Conservation (phyloP, 768 basidiomycete genomes). For the Cystoderma amianthinum region DNA sequence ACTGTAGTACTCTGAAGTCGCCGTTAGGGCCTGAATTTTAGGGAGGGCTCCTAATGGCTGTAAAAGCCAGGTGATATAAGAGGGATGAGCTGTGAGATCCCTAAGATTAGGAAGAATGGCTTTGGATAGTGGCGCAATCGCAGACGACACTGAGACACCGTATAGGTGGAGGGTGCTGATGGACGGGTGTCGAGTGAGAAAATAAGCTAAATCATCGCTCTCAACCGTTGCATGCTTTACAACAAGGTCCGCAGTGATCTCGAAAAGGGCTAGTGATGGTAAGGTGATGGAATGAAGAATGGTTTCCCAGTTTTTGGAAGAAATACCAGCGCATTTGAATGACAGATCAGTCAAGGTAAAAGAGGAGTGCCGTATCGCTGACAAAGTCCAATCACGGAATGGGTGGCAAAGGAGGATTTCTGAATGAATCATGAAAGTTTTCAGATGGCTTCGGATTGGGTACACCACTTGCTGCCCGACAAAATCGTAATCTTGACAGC, state of each 20-base stretch:
- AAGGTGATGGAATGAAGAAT: not conserved
- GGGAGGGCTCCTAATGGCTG: not conserved
- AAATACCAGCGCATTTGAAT: not conserved
- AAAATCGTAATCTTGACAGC: too few relatives aligned
- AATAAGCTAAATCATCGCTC: not conserved
- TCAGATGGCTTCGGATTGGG: too few relatives aligned
- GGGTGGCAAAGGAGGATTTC: too few relatives aligned
- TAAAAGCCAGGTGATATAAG: too few relatives aligned
- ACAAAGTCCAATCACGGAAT: too few relatives aligned
- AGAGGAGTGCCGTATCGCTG: not conserved
- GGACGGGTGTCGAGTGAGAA: not conserved
- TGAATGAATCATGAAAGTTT: too few relatives aligned
- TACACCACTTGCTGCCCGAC: too few relatives aligned
- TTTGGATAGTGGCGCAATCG: not conserved
- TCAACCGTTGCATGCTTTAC: not conserved
- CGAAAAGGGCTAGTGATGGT: not conserved
- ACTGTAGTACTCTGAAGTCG: not conserved
- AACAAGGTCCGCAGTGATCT: not conserved
- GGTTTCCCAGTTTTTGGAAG: not conserved
- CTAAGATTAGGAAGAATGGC: too few relatives aligned
- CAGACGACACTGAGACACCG: not conserved
- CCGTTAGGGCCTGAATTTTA: not conserved
- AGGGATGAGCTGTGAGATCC: too few relatives aligned
- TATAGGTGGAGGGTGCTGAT: not conserved
- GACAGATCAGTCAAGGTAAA: not conserved